A percentile compares a stretch with the other conserved stretches of the same genome.
phyloP scores from a whole-genome alignment of 441 rosid genomes.

The Dalechampia spathulata region DNA sequence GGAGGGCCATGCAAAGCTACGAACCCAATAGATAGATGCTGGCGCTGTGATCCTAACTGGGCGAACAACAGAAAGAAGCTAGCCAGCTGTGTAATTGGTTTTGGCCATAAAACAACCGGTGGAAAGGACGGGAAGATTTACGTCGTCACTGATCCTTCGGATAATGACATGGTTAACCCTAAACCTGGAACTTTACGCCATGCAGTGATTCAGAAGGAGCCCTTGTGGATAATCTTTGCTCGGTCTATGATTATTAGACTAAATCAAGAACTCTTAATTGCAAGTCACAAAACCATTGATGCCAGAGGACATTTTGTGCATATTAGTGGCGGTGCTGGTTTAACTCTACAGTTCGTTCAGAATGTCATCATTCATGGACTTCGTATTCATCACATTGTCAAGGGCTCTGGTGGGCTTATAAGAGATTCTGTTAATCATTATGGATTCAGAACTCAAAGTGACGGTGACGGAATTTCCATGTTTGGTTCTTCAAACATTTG shows the following conservation, averaged over 20 bases:
- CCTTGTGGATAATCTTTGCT: slow-evolving; percentile 81
- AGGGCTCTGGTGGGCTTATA: slow-evolving; percentile 40
- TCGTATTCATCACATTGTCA: slow-evolving; percentile 38
- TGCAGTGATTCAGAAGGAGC: slow-evolving; percentile 70
- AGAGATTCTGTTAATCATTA: slow-evolving; percentile 43
- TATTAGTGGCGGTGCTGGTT: slow-evolving; percentile 54
- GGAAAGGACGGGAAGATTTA: slow-evolving; percentile 66
- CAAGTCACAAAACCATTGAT: slow-evolving; percentile 63
- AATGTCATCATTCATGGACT: slow-evolving; percentile 64
- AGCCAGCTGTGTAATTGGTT: slow-evolving; percentile 75
- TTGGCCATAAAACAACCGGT: slow-evolving; percentile 68
- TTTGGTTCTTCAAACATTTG: slow-evolving; percentile 55
- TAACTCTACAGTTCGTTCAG: slow-evolving; percentile 44
- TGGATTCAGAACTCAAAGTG: slow-evolving; percentile 53
- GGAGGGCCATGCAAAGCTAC: slow-evolving; percentile 13
- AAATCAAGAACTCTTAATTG: slow-evolving; percentile 57
- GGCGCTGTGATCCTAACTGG: slow-evolving; percentile 58
- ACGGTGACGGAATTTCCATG: slow-evolving; percentile 73
- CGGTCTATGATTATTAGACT: slow-evolving; percentile 60
- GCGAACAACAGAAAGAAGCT: slow-evolving; percentile 40
- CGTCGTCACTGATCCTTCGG: slow-evolving; percentile 66
- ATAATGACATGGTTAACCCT: slow-evolving; percentile 59
- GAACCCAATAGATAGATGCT: slow-evolving; percentile 64
- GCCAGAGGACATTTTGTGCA: slow-evolving; percentile 55
- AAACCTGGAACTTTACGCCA: slow-evolving; percentile 82